These are phyloP conservation scores for Entomortierella beljakovae DNA, from an alignment of 192 early-diverging fungal genomes.

Conservation along the genomic window DNA sequence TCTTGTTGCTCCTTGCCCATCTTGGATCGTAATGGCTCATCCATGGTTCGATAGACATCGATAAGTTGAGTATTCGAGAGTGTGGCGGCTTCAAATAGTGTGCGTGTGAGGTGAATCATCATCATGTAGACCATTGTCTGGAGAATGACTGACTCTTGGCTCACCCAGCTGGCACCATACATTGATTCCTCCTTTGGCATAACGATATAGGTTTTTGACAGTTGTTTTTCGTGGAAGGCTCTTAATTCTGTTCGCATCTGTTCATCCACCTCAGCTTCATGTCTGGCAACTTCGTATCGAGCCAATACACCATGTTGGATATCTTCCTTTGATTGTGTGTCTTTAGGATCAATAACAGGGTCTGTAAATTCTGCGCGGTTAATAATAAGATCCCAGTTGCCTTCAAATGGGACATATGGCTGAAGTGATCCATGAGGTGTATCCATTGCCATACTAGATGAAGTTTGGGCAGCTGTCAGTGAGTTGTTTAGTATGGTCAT, in stretches of 20 bases:
- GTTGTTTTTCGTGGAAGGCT: constrained; percentile 42
- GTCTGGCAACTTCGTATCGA: constrained; percentile 28
- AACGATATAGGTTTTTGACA: constrained; percentile 42
- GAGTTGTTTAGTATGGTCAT: constrained; percentile 52
- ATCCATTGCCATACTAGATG: background rate
- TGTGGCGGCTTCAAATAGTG: constrained; percentile 46
- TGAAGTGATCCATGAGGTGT: constrained; percentile 26
- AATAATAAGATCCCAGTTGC: constrained; percentile 46
- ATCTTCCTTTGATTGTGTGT: constrained; percentile 26
- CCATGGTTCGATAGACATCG: constrained; percentile 42
- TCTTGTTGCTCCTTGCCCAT: constrained; percentile 44
- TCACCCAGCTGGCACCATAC: constrained; percentile 4
- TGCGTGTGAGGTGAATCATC: constrained; percentile 48
- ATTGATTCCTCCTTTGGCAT: constrained; percentile 35
- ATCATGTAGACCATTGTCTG: constrained; percentile 56
- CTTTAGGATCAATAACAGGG: constrained; percentile 45
- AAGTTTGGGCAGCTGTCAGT: constrained; percentile 7
- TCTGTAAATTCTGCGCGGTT: constrained; percentile 39
- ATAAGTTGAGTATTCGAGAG: constrained; percentile 44
- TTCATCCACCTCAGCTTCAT: constrained; percentile 42
- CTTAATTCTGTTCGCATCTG: constrained; percentile 49
- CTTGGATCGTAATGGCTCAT: constrained; percentile 31
- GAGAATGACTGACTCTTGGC: constrained; percentile 26
- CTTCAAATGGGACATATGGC: constrained; percentile 42
- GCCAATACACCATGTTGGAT: constrained; percentile 25